Evolutionary conservation across 192 early-diverging fungal genomes (phyloP).

Genomic region (Spizellomyces punctatus): DNA sequence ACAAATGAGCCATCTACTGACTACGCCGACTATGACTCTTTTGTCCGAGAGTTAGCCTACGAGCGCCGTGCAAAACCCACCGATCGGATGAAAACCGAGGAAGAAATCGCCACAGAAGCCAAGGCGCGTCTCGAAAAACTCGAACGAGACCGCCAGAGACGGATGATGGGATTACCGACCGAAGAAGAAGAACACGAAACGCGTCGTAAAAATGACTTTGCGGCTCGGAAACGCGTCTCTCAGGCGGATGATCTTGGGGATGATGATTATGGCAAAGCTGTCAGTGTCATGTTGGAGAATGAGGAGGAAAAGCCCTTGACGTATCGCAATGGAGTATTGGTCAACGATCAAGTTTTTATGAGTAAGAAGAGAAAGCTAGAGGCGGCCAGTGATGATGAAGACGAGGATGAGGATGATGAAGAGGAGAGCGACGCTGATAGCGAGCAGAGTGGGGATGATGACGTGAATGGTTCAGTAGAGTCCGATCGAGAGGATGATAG

Average conservation of each 20-base stretch:
- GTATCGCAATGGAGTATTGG: conserved; percentile 53
- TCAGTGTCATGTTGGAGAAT: conserved; percentile 26
- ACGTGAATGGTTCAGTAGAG: conserved; percentile 26
- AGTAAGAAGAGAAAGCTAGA: conserved; percentile 44
- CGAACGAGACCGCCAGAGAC: conserved; percentile 51
- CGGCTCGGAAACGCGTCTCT: conserved; percentile 11
- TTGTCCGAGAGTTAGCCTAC: conserved; percentile 77
- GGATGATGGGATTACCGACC: conserved; percentile 34
- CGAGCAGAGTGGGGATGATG: conserved; percentile 62
- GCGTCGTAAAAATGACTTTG: not conserved
- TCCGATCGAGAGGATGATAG: conserved; percentile 31
- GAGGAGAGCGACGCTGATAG: conserved; percentile 55
- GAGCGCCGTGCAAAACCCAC: conserved; percentile 86
- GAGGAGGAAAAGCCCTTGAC: conserved; percentile 48
- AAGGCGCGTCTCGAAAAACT: conserved; percentile 83
- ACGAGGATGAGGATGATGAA: conserved; percentile 51
- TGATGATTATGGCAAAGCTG: conserved; percentile 30
- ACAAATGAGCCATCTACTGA: conserved; percentile 35
- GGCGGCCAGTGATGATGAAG: conserved; percentile 62
- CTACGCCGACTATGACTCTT: conserved; percentile 76
- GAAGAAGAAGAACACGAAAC: conserved; percentile 8
- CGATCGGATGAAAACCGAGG: conserved; percentile 92
- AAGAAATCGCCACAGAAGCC: conserved; percentile 86
- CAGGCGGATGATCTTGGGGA: conserved; percentile 61
- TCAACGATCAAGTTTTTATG: conserved; percentile 58